Evolutionary conservation across 2,329 filamentous ascomycete genomes (phyloP).

Genomic region (Sclerotinia nivalis): DNA sequence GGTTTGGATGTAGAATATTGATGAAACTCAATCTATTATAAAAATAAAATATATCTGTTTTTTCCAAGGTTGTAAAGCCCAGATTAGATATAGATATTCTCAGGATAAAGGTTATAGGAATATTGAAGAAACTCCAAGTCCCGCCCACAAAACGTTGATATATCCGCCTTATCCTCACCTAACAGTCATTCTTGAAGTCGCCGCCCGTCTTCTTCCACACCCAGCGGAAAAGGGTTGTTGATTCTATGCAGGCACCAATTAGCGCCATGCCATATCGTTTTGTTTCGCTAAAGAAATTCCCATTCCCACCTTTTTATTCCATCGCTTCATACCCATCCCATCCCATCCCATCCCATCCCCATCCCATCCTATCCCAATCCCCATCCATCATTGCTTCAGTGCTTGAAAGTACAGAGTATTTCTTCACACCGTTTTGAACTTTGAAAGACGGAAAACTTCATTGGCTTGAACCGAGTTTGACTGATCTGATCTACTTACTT

Average conservation of each 20-base stretch:
- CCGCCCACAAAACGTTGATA: too few relatives aligned
- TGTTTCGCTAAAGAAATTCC: slow-evolving; percentile 1
- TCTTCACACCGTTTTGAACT: neutral
- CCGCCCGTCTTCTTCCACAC: neutral
- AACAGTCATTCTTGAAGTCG: neutral
- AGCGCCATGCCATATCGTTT: neutral
- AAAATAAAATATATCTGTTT: too few relatives aligned
- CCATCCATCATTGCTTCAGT: neutral
- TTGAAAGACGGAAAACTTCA: neutral
- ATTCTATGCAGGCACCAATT: slow-evolving; percentile 16
- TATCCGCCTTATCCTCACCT: neutral
- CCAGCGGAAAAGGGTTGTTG: neutral
- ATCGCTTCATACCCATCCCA: neutral
- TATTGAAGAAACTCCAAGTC: too few relatives aligned
- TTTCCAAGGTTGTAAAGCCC: too few relatives aligned
- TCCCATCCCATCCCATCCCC: too few relatives aligned
- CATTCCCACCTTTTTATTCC: neutral
- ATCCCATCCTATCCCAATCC: neutral
- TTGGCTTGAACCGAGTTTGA: neutral
- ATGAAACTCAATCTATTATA: too few relatives aligned
- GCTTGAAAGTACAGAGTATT: neutral
- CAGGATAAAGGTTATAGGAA: too few relatives aligned
- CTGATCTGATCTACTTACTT: neutral
- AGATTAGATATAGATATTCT: too few relatives aligned
- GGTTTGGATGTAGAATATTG: too few relatives aligned